phyloP scores from a whole-genome alignment of 2,329 filamentous ascomycete species.

The Sporothrix inflata region DNA sequence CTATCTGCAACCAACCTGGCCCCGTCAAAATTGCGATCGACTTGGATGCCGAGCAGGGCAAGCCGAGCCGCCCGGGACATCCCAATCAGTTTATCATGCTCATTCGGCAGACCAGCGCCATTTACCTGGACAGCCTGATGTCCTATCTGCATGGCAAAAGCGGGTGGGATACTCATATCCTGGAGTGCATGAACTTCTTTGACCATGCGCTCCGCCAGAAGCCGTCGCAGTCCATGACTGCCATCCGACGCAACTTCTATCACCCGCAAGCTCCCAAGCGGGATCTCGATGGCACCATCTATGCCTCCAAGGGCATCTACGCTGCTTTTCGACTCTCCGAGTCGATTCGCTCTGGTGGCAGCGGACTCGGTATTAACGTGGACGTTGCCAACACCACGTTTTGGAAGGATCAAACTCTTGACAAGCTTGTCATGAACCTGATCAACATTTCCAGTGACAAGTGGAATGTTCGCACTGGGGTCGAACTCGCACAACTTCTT shows the following conservation, averaged over 20 bases:
- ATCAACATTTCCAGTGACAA: slow-evolving; percentile 37
- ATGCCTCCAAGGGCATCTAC: slow-evolving; percentile 88
- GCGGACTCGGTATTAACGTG: slow-evolving; percentile 78
- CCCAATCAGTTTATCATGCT: slow-evolving; percentile 61
- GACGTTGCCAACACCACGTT: slow-evolving; percentile 93
- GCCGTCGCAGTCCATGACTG: slow-evolving; percentile 68
- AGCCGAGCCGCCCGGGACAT: slow-evolving; percentile 39
- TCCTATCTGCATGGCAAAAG: slow-evolving; percentile 66
- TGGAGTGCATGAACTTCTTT: slow-evolving; percentile 83
- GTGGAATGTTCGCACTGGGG: slow-evolving; percentile 34
- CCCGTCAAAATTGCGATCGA: slow-evolving; percentile 65
- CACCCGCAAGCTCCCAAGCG: slow-evolving; percentile 52
- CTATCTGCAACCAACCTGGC: slow-evolving; percentile 46
- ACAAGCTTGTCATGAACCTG: slow-evolving; percentile 43
- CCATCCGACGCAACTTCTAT: slow-evolving; percentile 86
- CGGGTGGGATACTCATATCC: slow-evolving; percentile 66
- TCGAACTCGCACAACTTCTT: slow-evolving; percentile 40
- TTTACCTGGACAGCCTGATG: slow-evolving; percentile 69
- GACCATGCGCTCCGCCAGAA: slow-evolving; percentile 84
- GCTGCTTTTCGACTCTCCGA: slow-evolving; percentile 79
- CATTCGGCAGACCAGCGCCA: slow-evolving; percentile 65
- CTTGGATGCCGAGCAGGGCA: slow-evolving; percentile 66
- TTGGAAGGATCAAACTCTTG: slow-evolving; percentile 60
- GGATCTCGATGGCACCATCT: slow-evolving; percentile 59
- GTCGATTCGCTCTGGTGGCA: slow-evolving; percentile 49